phyloP scores from a whole-genome alignment of 2,329 filamentous ascomycete species.

The Hymenotorrendiella dingleyae region DNA sequence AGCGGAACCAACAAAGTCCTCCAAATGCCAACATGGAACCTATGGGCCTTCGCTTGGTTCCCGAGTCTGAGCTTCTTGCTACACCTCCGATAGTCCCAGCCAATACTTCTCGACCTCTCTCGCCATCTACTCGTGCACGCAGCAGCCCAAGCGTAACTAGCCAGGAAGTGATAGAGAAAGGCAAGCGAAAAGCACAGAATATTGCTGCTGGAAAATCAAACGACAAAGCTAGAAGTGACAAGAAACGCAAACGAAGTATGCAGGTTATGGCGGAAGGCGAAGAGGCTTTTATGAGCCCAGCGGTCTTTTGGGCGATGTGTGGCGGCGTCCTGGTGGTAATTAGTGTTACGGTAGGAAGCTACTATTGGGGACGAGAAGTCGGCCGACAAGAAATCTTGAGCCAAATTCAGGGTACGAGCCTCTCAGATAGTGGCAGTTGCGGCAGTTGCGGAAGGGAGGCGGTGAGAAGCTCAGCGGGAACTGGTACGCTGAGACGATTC shows the following conservation, averaged over 20 bases:
- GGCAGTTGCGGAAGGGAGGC: slow-evolving; percentile 24
- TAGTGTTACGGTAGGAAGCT: slow-evolving; percentile 62
- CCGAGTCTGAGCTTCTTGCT: slow-evolving; percentile 53
- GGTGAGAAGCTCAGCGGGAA: slow-evolving; percentile 17
- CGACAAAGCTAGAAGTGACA: slow-evolving; percentile 37
- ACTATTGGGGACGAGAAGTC: slow-evolving; percentile 61
- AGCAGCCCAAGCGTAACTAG: slow-evolving; percentile 21
- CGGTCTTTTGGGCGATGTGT: slow-evolving; percentile 56
- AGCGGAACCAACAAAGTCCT: slow-evolving; percentile 38
- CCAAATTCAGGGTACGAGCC: slow-evolving; percentile 19
- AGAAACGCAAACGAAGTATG: slow-evolving; percentile 38
- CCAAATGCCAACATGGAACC: slow-evolving; percentile 20
- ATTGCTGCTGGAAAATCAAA: slow-evolving; percentile 13
- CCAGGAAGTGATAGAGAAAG: slow-evolving; percentile 36
- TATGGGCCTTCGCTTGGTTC: slow-evolving; percentile 53
- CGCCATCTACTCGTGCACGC: slow-evolving; percentile 19
- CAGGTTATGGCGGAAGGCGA: slow-evolving; percentile 33
- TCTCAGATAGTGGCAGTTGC: slow-evolving; percentile 19
- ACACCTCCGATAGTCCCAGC: slow-evolving; percentile 21
- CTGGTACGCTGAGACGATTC: slow-evolving; percentile 25
- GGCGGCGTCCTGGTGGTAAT: slow-evolving; percentile 63
- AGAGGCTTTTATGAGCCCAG: slow-evolving; percentile 47
- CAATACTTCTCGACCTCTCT: slow-evolving; percentile 24
- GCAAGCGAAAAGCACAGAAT: slow-evolving; percentile 41
- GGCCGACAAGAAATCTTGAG: slow-evolving; percentile 49